Evolutionary conservation across 306 rosid species (phyloP).

Genomic region (Rosa rugosa): DNA sequence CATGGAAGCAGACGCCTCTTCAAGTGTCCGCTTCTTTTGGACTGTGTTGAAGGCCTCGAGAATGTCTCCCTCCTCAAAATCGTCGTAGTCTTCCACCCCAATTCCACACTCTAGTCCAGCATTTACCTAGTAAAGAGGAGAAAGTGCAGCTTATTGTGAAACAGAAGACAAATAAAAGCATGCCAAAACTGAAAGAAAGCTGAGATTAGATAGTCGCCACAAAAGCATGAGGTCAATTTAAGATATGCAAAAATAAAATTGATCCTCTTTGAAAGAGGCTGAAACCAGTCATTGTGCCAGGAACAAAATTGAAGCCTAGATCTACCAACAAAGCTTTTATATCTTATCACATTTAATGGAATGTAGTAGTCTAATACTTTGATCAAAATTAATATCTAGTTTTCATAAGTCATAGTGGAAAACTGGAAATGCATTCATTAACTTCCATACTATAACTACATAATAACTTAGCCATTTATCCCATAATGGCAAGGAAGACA

Average conservation of each 20-base stretch:
- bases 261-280: background rate
- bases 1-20: conserved; percentile 94
- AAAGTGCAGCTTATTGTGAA: conserved; percentile 12
- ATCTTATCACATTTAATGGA: background rate
- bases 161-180: background rate
- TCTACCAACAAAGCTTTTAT: background rate
- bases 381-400: background rate
- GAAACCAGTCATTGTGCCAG: background rate
- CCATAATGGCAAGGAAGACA: background rate
- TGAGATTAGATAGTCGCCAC: background rate
- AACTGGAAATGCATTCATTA: background rate
- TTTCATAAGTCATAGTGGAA: background rate
- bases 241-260: background rate
- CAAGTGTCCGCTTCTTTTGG: conserved; percentile 87
- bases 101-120: conserved; percentile 96
- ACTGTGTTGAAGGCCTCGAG: conserved; percentile 67
- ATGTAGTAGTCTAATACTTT: background rate
- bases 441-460: background rate
- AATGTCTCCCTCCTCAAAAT: conserved; percentile 85
- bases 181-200: background rate
- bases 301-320: background rate
- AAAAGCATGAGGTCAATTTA: background rate
- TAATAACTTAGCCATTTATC: background rate
- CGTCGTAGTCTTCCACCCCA: conserved; percentile 70
- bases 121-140: conserved; percentile 60